Conservation (phyloP, 2,329 filamentous ascomycete species). For the Cyphellophora attinorum region DNA sequence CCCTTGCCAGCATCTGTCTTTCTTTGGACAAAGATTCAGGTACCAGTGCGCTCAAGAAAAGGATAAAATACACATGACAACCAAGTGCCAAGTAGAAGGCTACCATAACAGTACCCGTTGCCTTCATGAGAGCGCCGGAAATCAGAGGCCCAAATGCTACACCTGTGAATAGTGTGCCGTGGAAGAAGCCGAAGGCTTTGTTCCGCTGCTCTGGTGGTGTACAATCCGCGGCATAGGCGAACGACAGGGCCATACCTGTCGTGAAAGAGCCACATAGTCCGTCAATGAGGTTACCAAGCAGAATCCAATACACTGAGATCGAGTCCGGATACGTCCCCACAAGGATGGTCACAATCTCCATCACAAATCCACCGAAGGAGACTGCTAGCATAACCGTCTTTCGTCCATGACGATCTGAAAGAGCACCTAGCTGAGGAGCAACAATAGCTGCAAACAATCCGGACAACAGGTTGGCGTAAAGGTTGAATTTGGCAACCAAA, state of each 20-base stretch:
- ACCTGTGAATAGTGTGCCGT: slow-evolving; percentile 81
- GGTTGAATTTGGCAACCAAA: slow-evolving; percentile 65
- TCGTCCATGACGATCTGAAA: slow-evolving; percentile 82
- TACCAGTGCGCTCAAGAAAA: slow-evolving; percentile 60
- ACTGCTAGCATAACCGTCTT: slow-evolving; percentile 63
- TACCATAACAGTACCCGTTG: slow-evolving; percentile 64
- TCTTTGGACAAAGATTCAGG: slow-evolving; percentile 76
- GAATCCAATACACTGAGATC: slow-evolving; percentile 67
- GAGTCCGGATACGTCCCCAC: slow-evolving; percentile 64
- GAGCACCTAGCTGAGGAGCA: slow-evolving; percentile 69
- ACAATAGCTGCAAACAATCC: slow-evolving; percentile 72
- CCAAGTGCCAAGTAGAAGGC: slow-evolving; percentile 74
- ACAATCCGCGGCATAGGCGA: slow-evolving; percentile 86
- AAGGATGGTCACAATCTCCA: slow-evolving; percentile 68
- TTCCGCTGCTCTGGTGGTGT: slow-evolving; percentile 69
- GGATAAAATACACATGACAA: slow-evolving; percentile 64
- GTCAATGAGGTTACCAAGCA: slow-evolving; percentile 69
- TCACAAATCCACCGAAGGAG: slow-evolving; percentile 62
- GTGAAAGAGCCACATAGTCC: slow-evolving; percentile 85
- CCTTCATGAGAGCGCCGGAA: slow-evolving; percentile 68
- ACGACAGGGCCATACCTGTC: slow-evolving; percentile 64
- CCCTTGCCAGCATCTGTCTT: slow-evolving; percentile 59
- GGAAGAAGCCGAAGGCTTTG: slow-evolving; percentile 79
- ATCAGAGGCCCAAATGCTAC: slow-evolving; percentile 77
- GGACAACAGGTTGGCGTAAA: slow-evolving; percentile 63